Percentiles rank a stretch among this genome's conserved stretches.
Conservation (phyloP, 148 eudicot genomes). For the Hydrangea macrophylla region DNA sequence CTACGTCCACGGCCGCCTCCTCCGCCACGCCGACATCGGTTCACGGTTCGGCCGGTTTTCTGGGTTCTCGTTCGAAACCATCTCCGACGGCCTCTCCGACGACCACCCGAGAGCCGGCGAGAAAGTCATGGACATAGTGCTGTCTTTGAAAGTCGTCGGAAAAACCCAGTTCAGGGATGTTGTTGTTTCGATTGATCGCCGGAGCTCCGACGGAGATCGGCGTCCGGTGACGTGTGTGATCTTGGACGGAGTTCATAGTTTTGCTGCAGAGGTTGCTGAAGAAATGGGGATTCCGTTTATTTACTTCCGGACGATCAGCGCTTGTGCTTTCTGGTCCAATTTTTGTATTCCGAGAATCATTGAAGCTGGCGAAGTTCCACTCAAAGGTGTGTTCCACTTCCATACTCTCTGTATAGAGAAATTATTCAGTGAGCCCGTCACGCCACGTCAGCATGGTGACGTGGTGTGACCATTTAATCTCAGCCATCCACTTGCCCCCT, state of each 20-base stretch:
- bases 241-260: neutral
- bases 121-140: neutral
- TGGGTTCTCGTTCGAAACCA: neutral
- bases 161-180: neutral
- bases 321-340: slow-evolving; percentile 7
- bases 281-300: slow-evolving; percentile 14
- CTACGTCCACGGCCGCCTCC: slow-evolving; percentile 12
- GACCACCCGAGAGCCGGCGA: slow-evolving; percentile 7
- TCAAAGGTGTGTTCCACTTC: neutral
- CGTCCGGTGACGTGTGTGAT: slow-evolving; percentile 12
- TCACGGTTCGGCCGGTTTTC: neutral
- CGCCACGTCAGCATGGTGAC: too few relatives aligned
- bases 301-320: slow-evolving; percentile 3
- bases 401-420: too few relatives aligned
- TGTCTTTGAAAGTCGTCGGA: neutral
- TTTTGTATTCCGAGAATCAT: slow-evolving; percentile 4
- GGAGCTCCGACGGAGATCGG: neutral
- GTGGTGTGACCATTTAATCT: too few relatives aligned
- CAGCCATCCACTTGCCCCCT: too few relatives aligned
- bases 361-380: slow-evolving; percentile 10
- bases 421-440: too few relatives aligned
- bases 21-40: slow-evolving; percentile 1
- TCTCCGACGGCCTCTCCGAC: slow-evolving; percentile 8
- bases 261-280: neutral
- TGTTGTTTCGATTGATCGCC: neutral